Percentiles rank a stretch among this genome's conserved stretches.
phyloP scores from a whole-genome alignment of 2,329 filamentous ascomycete species.

The Fusarium nurragi region DNA sequence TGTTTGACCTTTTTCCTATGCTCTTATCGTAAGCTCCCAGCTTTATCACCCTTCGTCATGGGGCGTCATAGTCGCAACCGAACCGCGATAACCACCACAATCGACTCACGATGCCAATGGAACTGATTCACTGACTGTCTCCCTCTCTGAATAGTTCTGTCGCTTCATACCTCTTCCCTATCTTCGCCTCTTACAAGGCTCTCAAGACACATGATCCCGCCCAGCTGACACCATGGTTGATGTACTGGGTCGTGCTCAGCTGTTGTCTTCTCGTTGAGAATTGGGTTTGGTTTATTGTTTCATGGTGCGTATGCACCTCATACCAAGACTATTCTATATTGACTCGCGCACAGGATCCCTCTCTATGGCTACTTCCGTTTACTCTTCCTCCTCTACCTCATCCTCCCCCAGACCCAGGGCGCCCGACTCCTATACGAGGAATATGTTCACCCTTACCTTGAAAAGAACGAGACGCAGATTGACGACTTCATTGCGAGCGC shows the following conservation, averaged over 20 bases:
- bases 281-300: conserved; percentile 86
- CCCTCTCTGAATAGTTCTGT: conserved; percentile 68
- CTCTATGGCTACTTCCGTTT: conserved; percentile 95
- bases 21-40: conserved; percentile 73
- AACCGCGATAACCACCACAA: background rate
- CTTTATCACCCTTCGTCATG: conserved; percentile 29
- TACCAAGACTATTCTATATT: background rate
- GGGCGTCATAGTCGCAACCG: conserved; percentile 29
- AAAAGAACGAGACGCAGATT: conserved; percentile 86
- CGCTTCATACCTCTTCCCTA: conserved; percentile 90
- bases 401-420: conserved; percentile 97
- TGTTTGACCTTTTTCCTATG: conserved; percentile 83
- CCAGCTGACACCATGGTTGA: conserved; percentile 94
- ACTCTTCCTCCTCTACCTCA: conserved; percentile 88
- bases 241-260: conserved; percentile 97
- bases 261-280: conserved; percentile 84
- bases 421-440: conserved; percentile 85
- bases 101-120: conserved; percentile 2
- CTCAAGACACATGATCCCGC: conserved; percentile 91
- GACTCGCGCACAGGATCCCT: conserved; percentile 69
- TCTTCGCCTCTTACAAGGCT: conserved; percentile 98
- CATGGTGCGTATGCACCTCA: conserved; percentile 61
- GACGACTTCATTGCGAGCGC: conserved; percentile 86
- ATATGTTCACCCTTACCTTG: conserved; percentile 87
- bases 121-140: conserved; percentile 20